Evolutionary conservation across 2,329 filamentous ascomycete species (phyloP).

Genomic region (Alternaria consortialis): DNA sequence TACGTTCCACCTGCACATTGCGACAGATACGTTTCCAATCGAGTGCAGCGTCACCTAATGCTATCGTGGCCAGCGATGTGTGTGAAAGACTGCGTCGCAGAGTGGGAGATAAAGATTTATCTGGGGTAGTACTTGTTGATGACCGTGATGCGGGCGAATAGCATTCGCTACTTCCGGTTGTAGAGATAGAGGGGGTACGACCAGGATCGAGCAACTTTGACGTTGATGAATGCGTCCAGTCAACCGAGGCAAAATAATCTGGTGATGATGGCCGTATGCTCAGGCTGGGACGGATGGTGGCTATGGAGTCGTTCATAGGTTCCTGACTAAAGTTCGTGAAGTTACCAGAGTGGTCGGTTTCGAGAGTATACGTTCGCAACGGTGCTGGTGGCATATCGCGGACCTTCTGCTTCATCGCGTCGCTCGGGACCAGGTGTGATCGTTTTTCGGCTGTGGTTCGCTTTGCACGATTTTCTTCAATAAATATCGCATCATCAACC

Average conservation of each 20-base stretch:
- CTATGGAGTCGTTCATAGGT: constrained; percentile 21
- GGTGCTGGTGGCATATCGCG: constrained; percentile 37
- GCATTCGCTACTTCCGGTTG: constrained; percentile 25
- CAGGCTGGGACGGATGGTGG: constrained; percentile 24
- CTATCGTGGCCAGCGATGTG: constrained; percentile 34
- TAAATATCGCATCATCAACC: constrained; percentile 42
- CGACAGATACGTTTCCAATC: constrained; percentile 41
- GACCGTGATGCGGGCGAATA: constrained; percentile 22
- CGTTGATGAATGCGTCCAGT: constrained; percentile 27
- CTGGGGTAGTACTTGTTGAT: constrained; percentile 32
- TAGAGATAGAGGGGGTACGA: constrained; percentile 34
- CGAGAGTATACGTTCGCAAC: constrained; percentile 37
- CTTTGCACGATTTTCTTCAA: constrained; percentile 46
- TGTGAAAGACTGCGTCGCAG: constrained; percentile 29
- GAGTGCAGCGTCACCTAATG: constrained; percentile 38
- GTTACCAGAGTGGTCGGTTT: constrained; percentile 32
- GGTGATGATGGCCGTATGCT: constrained; percentile 19
- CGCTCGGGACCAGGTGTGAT: constrained; percentile 40
- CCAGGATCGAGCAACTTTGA: background rate
- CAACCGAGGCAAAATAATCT: constrained; percentile 27
- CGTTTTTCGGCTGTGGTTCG: constrained; percentile 34
- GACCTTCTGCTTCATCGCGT: constrained; percentile 40
- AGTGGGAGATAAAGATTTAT: constrained; percentile 19
- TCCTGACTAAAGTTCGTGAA: constrained; percentile 26
- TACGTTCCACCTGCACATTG: constrained; percentile 41